These are phyloP conservation scores for Magnaporthiopsis rhizophila DNA, from an alignment of 2,329 filamentous ascomycete genomes.

Conservation along the genomic window DNA sequence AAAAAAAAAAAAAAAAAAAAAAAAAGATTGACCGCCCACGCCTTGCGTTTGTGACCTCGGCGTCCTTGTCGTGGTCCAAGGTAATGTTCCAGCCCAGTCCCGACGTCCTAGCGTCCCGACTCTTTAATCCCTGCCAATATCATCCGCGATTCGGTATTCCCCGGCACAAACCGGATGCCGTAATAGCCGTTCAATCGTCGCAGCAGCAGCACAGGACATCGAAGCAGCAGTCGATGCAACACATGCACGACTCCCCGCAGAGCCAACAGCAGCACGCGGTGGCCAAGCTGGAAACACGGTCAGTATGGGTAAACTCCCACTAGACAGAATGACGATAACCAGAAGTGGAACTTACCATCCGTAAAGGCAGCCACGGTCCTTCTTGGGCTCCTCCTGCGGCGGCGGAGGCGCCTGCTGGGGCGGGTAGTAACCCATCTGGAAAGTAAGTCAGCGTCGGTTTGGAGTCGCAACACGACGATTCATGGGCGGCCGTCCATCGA, in stretches of 20 bases:
- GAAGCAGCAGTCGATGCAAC: slow-evolving; percentile 33
- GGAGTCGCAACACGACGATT: too few relatives aligned
- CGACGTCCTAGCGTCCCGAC: not conserved
- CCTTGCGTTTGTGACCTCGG: too few relatives aligned
- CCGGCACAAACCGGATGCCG: too few relatives aligned
- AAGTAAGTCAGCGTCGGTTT: not conserved
- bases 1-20: not conserved
- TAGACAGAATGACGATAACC: not conserved
- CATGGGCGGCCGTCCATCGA: too few relatives aligned
- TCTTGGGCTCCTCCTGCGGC: slow-evolving; percentile 30
- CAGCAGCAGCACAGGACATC: slow-evolving; percentile 33
- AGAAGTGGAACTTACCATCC: slow-evolving; percentile 23
- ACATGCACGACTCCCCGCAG: slow-evolving; percentile 35
- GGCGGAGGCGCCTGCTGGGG: slow-evolving; percentile 17
- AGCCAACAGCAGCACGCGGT: slow-evolving; percentile 36
- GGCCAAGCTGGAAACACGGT: slow-evolving; percentile 23
- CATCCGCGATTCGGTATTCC: not conserved
- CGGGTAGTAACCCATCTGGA: slow-evolving; percentile 8
- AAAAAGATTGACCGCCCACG: not conserved
- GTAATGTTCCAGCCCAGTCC: not conserved
- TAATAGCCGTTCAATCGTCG: not conserved
- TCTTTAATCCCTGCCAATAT: not conserved
- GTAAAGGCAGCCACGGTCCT: slow-evolving; percentile 30
- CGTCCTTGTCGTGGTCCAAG: too few relatives aligned
- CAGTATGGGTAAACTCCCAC: not conserved